These are phyloP conservation scores for Plasmodium ovale DNA, from an alignment of 169 alveolate species.

Conservation along the genomic window DNA sequence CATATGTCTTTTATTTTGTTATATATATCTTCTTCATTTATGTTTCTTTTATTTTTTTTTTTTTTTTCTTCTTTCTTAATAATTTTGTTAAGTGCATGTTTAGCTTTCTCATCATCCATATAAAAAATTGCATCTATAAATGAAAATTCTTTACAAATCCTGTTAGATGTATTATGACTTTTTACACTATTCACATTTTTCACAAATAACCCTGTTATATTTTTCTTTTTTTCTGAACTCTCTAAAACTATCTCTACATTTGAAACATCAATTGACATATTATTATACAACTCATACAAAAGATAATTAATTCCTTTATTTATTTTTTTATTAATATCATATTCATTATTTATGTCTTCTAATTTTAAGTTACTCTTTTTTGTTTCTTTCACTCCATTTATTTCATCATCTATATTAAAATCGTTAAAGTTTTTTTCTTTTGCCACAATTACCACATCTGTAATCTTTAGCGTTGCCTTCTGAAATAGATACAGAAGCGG, in stretches of 20 bases:
- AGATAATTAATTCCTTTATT: constrained; percentile 53
- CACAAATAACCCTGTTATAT: constrained; percentile 26
- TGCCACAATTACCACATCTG: constrained; percentile 47
- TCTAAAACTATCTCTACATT: constrained; percentile 49
- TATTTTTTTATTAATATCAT: constrained; percentile 33
- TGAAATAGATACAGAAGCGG: constrained; percentile 59
- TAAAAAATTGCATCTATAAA: constrained; percentile 31
- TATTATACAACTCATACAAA: constrained; percentile 37
- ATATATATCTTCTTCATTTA: constrained; percentile 37
- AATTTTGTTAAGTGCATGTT: constrained; percentile 24
- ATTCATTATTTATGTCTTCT: constrained; percentile 19
- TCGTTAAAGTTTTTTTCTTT: constrained; percentile 56
- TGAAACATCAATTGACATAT: constrained; percentile 57
- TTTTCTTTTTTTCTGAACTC: constrained; percentile 43
- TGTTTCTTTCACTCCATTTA: constrained; percentile 32
- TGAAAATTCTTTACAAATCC: constrained; percentile 37
- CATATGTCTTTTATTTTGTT: constrained; percentile 31
- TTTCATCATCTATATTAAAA: constrained; percentile 48
- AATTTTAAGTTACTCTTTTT: constrained; percentile 46
- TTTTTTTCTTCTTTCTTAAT: constrained; percentile 47
- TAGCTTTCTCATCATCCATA: constrained; percentile 64
- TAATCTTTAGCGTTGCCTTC: constrained; percentile 41
- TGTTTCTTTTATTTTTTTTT: constrained; percentile 51
- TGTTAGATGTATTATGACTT: constrained; percentile 10
- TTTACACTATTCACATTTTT: constrained; percentile 26